phyloP scores from a whole-genome alignment of 108 stramenopile genomes.

The Epithemia pelagica region DNA sequence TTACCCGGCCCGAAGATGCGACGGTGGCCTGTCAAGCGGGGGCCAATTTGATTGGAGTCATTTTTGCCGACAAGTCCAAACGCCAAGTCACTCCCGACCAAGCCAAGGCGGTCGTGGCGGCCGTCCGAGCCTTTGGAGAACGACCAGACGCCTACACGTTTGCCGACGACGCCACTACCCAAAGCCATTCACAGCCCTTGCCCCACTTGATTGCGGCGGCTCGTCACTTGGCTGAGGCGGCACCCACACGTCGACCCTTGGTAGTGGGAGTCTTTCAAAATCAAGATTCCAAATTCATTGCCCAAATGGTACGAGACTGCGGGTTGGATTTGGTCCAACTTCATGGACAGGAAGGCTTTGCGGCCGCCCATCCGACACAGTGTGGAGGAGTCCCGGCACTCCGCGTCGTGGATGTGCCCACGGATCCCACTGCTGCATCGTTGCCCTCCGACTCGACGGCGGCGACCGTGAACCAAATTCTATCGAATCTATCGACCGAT shows the following conservation, averaged over 20 bases:
- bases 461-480: slow-evolving; percentile 42
- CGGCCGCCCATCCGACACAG: slow-evolving; percentile 44
- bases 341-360: slow-evolving; percentile 92
- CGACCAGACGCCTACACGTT: slow-evolving; percentile 37
- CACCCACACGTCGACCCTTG: slow-evolving; percentile 49
- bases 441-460: slow-evolving; percentile 27
- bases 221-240: slow-evolving; percentile 43
- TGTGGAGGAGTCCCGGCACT: slow-evolving; percentile 82
- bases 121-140: slow-evolving; percentile 88
- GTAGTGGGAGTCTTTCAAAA: slow-evolving; percentile 98
- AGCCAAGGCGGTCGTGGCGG: slow-evolving; percentile 63
- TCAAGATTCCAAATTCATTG: slow-evolving; percentile 74
- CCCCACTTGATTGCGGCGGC: slow-evolving; percentile 43
- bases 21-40: slow-evolving; percentile 83
- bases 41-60: slow-evolving; percentile 93
- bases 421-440: slow-evolving; percentile 10
- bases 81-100: slow-evolving; percentile 66
- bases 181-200: slow-evolving; percentile 18
- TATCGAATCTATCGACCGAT: slow-evolving; percentile 55
- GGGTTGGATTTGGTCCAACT: slow-evolving; percentile 96
- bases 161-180: background rate
- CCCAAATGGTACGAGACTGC: slow-evolving; percentile 61
- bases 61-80: slow-evolving; percentile 87
- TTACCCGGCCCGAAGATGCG: slow-evolving; percentile 89
- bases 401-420: slow-evolving; percentile 89